Evolutionary conservation across 148 eudicot species (phyloP).

Genomic region (Rhododendron mucronatum): DNA sequence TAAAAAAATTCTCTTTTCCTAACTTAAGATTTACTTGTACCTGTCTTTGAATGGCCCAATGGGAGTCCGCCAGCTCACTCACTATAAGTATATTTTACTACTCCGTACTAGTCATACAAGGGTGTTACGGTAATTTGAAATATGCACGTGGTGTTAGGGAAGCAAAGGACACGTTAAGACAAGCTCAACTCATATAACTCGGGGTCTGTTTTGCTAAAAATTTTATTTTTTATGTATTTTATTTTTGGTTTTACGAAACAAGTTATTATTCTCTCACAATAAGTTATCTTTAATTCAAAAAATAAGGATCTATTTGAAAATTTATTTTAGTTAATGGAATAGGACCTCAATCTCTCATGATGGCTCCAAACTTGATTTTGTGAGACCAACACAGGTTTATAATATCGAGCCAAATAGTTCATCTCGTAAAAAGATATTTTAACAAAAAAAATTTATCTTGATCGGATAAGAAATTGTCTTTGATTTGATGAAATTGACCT

Average conservation of each 20-base stretch:
- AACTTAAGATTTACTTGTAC: background rate
- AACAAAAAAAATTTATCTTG: background rate
- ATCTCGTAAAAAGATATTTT: background rate
- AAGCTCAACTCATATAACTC: no score
- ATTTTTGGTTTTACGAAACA: accelerated
- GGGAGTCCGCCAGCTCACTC: background rate
- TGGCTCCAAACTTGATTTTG: background rate
- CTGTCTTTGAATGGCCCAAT: background rate
- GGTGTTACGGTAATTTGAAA: background rate
- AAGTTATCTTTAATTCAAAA: no score
- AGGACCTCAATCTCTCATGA: background rate
- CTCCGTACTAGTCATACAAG: background rate
- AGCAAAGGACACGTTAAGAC: background rate
- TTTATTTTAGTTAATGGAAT: no score
- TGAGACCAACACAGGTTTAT: background rate
- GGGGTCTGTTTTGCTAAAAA: no score
- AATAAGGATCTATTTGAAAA: no score
- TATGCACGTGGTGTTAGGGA: background rate
- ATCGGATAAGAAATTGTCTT: background rate
- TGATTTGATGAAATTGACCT: background rate
- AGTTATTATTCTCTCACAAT: no score
- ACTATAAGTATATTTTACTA: background rate
- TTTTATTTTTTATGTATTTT: no score
- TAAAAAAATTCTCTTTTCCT: no score
- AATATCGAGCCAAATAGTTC: background rate